Conservation (phyloP, 805 yeast genomes). For the Tetrapisispora namnaoensis region DNA sequence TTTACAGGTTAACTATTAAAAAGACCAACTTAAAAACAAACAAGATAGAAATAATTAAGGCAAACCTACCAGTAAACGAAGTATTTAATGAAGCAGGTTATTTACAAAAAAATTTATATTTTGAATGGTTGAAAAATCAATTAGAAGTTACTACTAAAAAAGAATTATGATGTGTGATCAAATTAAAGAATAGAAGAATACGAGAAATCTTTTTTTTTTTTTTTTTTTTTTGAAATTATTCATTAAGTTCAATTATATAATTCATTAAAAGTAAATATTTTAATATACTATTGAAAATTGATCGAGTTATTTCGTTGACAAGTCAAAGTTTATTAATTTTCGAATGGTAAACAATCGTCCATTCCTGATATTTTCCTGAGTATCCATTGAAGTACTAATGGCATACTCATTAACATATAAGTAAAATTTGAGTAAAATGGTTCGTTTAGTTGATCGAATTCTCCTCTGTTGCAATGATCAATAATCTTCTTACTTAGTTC, state of each 20-base stretch:
- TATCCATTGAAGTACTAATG: conserved; percentile 41
- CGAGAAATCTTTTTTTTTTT: too few species aligned
- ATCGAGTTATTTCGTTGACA: background rate
- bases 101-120: conserved; percentile 34
- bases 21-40: conserved; percentile 2
- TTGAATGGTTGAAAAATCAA: conserved; percentile 31
- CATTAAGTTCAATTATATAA: background rate
- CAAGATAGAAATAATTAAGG: conserved; percentile 9
- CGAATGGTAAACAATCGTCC: conserved; percentile 38
- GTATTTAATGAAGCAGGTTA: conserved; percentile 35
- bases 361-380: conserved; percentile 53
- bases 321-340: conserved; percentile 1
- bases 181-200: background rate
- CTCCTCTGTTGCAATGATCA: conserved; percentile 47
- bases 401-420: conserved; percentile 59
- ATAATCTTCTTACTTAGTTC: conserved; percentile 50
- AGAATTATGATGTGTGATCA: background rate
- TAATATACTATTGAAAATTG: background rate
- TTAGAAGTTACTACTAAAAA: background rate
- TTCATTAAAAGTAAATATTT: background rate
- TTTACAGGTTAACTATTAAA: conserved; percentile 34
- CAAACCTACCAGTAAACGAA: conserved; percentile 24
- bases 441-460: conserved; percentile 56
- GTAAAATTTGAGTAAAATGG: conserved; percentile 68
- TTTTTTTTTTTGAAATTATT: too few species aligned